Conservation (phyloP, 768 basidiomycete species). For the Crassisporium funariophilum region DNA sequence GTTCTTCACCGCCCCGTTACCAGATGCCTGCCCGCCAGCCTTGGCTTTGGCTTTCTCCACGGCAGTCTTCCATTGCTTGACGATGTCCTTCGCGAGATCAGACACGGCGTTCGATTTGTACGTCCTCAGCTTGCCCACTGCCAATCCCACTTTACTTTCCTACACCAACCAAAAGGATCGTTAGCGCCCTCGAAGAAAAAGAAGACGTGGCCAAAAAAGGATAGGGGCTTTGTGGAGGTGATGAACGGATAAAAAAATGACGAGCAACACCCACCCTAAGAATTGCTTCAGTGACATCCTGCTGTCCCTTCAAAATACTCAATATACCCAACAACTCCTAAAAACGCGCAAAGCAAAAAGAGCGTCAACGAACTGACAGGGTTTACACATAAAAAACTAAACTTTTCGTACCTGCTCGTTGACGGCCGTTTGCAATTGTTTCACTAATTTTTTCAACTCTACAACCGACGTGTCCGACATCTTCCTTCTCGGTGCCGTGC, state of each 20-base stretch:
- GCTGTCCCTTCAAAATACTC: conserved; percentile 62
- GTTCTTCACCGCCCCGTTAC: conserved; percentile 31
- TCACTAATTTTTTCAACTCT: conserved; percentile 81
- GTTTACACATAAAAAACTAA: conserved; percentile 31
- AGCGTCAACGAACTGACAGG: conserved; percentile 40
- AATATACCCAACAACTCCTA: conserved; percentile 70
- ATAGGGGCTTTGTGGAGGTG: conserved; percentile 8
- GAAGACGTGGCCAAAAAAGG: conserved; percentile 10
- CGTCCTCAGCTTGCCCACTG: conserved; percentile 84
- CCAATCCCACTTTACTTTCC: conserved; percentile 93
- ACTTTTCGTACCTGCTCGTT: conserved; percentile 32
- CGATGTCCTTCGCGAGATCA: conserved; percentile 86
- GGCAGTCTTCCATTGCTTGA: conserved; percentile 88
- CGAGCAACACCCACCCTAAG: conserved; percentile 65
- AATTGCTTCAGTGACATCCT: conserved; percentile 71
- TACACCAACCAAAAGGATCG: conserved; percentile 31
- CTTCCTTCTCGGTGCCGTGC: conserved; percentile 29
- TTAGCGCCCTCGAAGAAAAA: conserved; percentile 18
- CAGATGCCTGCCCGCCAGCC: conserved; percentile 9
- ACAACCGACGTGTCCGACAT: conserved; percentile 50
- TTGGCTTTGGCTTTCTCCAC: conserved; percentile 68
- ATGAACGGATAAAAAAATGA: conserved; percentile 30
- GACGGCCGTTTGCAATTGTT: conserved; percentile 69
- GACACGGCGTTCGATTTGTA: conserved; percentile 73
- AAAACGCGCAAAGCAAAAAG: conserved; percentile 22